Conservation (phyloP, 768 basidiomycete species). For the Inosperma sp. region DNA sequence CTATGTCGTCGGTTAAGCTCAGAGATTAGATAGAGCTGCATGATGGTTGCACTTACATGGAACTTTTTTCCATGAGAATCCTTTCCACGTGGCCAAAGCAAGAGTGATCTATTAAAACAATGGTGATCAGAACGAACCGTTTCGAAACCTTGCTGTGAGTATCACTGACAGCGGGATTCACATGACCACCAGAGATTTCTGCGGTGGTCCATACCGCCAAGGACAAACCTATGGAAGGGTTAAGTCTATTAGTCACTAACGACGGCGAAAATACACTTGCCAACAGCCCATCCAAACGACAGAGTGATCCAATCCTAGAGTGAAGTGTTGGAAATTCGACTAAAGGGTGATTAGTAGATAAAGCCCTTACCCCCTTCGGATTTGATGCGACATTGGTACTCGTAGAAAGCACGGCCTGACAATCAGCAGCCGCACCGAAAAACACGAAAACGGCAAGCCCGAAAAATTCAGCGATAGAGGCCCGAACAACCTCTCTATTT, state of each 20-base stretch:
- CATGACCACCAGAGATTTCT: constrained; percentile 69
- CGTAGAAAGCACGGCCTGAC: constrained; percentile 53
- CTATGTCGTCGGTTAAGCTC: constrained; percentile 8
- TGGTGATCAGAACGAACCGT: not conserved
- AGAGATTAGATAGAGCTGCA: not conserved
- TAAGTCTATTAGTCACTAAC: not conserved
- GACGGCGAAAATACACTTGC: constrained; percentile 8
- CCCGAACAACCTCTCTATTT: constrained; percentile 38
- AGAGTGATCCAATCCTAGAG: constrained; percentile 44
- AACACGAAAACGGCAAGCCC: constrained; percentile 56
- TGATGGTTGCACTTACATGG: constrained; percentile 36
- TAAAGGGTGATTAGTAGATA: not conserved
- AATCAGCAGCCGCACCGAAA: constrained; percentile 55
- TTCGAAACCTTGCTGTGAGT: not conserved
- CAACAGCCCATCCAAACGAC: constrained; percentile 35
- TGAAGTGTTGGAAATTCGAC: not conserved
- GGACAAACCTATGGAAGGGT: constrained; percentile 30
- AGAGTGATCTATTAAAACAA: constrained; percentile 53
- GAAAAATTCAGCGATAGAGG: constrained; percentile 63
- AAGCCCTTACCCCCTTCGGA: constrained; percentile 48
- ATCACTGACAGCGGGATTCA: constrained; percentile 64
- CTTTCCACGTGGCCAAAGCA: constrained; percentile 61
- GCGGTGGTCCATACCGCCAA: constrained; percentile 64
- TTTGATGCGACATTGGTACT: constrained; percentile 42
- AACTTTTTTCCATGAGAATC: constrained; percentile 78